Base-by-base conservation (phyloP, 2,329 filamentous ascomycete species). In the Meredithiella fracta region DNA sequence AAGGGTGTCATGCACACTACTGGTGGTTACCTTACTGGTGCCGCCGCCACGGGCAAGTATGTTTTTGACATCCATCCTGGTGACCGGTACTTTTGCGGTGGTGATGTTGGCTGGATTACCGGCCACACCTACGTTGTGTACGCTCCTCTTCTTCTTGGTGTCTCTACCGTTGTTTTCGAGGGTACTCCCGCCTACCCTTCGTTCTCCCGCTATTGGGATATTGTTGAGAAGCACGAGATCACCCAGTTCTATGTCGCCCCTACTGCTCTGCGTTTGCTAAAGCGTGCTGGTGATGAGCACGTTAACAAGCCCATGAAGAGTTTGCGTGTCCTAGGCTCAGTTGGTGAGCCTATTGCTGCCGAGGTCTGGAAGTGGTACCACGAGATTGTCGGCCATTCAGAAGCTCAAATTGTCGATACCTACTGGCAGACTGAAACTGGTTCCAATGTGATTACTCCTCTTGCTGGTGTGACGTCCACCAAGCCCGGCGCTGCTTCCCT, bases 311-410 rank as follows among this genome's bases (percentile, higher is more conserved):
- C 88, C 66, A 92, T 98, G 86, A 84, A 86, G 71, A 80, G 87
- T 64, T 78, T 98, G 60, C 80, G 92, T 67, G 84, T 97, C 4
- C 75, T 98, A 20, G 92, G 91, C 59, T 95, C 91, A 17, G 92
- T 98, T 58, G 92, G 92, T 62, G 92, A 98, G 73, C 92, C 92
- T 40, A 98, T 98, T 64, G 91, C 92, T 17, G 87, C 91, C 22
- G 92, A 98, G 70, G 86, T 98, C 59, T 98, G 92, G 92, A 97
- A 97, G 73, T 98, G 92, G 92, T 98, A 97, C 73, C 91, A 89
- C 68, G 89, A 97, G 70, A 78, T 85, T 62, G 89, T 98, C 54
- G 92, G 92, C 65, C 94, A 89, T 76, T 84, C 91, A 70, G 83
- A 94, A 69, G 85, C 87, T 51, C 92, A 98, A 66, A 77, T 98